Percentiles rank a stretch among this genome's conserved stretches.
These are phyloP conservation scores for Mimosa pudica DNA, from an alignment of 306 rosid genomes.

Conservation along the genomic window DNA sequence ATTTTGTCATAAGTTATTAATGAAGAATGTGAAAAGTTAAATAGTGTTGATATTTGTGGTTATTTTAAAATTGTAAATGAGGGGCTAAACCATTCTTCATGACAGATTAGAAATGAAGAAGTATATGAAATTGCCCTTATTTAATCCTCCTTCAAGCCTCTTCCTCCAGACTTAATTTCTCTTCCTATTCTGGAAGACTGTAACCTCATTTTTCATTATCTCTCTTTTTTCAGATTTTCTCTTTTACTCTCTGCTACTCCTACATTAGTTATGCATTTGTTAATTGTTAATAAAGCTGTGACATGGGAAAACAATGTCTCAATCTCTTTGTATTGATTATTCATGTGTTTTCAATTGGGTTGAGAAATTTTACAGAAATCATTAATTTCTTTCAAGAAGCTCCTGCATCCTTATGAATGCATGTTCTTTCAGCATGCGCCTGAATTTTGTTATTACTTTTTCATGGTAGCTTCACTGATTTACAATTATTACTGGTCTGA, in stretches of 20 bases:
- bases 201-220: background rate
- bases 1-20: background rate
- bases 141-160: background rate
- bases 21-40: background rate
- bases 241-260: background rate
- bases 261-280: background rate
- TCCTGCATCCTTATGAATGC: constrained; percentile 14
- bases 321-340: background rate
- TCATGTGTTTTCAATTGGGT: background rate
- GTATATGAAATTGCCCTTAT: background rate
- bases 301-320: constrained; percentile 14
- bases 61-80: background rate
- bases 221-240: background rate
- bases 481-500: constrained; percentile 33
- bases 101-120: background rate
- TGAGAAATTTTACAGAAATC: background rate
- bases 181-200: background rate
- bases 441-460: constrained; percentile 23
- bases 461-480: constrained; percentile 28
- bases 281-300: constrained; percentile 13
- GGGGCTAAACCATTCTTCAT: background rate
- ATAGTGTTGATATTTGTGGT: background rate
- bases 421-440: constrained; percentile 15
- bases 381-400: background rate
- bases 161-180: background rate